These are phyloP conservation scores for Linnemannia zychae DNA, from an alignment of 192 early-diverging fungal genomes.

Conservation along the genomic window DNA sequence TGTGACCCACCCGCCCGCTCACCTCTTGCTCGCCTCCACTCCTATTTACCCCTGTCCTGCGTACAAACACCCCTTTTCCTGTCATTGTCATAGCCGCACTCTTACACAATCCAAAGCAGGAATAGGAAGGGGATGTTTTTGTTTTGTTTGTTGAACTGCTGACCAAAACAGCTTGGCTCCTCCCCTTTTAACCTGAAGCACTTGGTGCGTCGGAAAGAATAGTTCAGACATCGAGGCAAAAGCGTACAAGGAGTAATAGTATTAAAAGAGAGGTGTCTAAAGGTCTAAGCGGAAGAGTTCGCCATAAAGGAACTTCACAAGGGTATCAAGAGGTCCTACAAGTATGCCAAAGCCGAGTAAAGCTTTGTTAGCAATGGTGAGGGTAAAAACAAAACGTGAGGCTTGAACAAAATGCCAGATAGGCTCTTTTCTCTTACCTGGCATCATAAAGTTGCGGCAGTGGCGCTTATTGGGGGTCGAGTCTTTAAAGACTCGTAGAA, in stretches of 20 bases:
- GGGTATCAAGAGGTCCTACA: slow-evolving; percentile 49
- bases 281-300: slow-evolving; percentile 45
- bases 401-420: no score
- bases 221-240: not conserved
- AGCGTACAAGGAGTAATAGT: not conserved
- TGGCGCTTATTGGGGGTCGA: slow-evolving; percentile 20
- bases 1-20: not conserved
- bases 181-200: not conserved
- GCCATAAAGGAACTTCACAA: slow-evolving; percentile 46
- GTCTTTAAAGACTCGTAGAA: slow-evolving; percentile 41
- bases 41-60: not conserved
- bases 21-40: not conserved
- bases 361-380: not conserved
- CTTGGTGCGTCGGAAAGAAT: not conserved
- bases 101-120: no score
- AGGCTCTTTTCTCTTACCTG: slow-evolving; percentile 36
- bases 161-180: not conserved
- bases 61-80: not conserved
- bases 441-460: slow-evolving; percentile 51
- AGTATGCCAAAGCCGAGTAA: not conserved
- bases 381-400: no score
- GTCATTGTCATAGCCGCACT: not conserved
- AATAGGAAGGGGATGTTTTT: not conserved
- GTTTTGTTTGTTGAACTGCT: not conserved
- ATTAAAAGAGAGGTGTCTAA: slow-evolving; percentile 13